phyloP scores from a whole-genome alignment of 148 eudicot species.

The Camellia sinensis region DNA sequence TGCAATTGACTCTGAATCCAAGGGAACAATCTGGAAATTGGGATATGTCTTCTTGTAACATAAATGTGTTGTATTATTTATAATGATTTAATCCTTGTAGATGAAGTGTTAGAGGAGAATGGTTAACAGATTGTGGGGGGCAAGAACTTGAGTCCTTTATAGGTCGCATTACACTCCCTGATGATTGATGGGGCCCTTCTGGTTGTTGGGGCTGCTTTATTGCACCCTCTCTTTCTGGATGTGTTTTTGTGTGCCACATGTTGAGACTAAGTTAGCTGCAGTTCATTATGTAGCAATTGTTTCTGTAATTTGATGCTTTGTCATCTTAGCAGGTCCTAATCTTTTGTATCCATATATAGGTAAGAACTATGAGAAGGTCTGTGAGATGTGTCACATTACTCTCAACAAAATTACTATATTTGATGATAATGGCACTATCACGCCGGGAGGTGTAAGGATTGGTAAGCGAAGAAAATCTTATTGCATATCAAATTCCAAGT shows the following conservation, averaged over 20 bases:
- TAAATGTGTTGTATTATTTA: too few relatives aligned
- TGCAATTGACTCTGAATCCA: too few relatives aligned
- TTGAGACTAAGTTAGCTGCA: slow-evolving; percentile 2
- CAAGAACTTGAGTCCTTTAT: too few relatives aligned
- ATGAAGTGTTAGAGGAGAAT: too few relatives aligned
- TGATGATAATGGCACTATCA: slow-evolving; percentile 78
- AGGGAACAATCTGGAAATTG: too few relatives aligned
- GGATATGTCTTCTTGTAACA: too few relatives aligned
- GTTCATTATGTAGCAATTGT: not conserved
- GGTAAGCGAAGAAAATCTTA: slow-evolving; percentile 32
- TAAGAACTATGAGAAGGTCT: slow-evolving; percentile 79
- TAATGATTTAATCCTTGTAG: too few relatives aligned
- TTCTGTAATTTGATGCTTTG: slow-evolving; percentile 1
- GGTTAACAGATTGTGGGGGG: too few relatives aligned
- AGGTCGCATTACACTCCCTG: too few relatives aligned
- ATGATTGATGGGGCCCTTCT: too few relatives aligned
- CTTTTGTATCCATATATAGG: slow-evolving; percentile 35
- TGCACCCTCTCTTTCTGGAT: not conserved
- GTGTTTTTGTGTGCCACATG: too few relatives aligned
- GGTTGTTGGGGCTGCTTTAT: not conserved
- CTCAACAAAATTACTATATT: slow-evolving; percentile 72
- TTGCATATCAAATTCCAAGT: slow-evolving; percentile 2
- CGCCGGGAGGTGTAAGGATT: slow-evolving; percentile 69
- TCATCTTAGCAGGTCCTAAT: not conserved
- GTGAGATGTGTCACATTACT: slow-evolving; percentile 87